Percentiles rank a stretch among this genome's conserved stretches.
Evolutionary conservation across 2,329 filamentous ascomycete species (phyloP).

Genomic region (Ophiocordyceps camponoti-floridani): DNA sequence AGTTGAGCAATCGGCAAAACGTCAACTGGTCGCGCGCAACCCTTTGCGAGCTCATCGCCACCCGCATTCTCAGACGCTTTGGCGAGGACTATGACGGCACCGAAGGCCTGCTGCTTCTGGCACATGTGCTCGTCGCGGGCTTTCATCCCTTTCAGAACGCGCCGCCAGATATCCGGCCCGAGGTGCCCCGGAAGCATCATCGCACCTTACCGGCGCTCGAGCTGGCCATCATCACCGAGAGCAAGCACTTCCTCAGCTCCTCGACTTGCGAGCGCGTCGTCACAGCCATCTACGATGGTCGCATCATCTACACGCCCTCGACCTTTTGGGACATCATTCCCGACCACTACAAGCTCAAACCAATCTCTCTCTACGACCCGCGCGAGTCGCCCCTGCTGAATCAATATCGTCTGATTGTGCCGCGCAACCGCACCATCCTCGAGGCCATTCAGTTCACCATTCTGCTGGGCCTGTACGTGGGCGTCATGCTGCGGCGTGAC

Average conservation of each 20-base stretch:
- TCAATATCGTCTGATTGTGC: constrained; percentile 72
- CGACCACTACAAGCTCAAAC: constrained; percentile 70
- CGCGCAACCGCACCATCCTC: constrained; percentile 56
- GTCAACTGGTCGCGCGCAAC: constrained; percentile 63
- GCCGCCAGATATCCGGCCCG: constrained; percentile 43
- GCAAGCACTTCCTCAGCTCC: constrained; percentile 59
- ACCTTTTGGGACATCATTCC: constrained; percentile 71
- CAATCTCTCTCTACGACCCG: constrained; percentile 67
- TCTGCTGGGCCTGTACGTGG: constrained; percentile 49
- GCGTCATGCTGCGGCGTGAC: constrained; percentile 53
- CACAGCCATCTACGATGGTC: constrained; percentile 64
- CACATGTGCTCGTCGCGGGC: constrained; percentile 65
- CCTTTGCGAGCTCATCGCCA: constrained; percentile 66
- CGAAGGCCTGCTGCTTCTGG: constrained; percentile 52
- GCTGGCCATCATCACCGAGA: constrained; percentile 67
- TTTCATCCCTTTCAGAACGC: constrained; percentile 79
- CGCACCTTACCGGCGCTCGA: constrained; percentile 61
- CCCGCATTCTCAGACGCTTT: constrained; percentile 58
- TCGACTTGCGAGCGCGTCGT: constrained; percentile 70
- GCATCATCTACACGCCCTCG: constrained; percentile 67
- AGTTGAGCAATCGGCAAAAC: constrained; percentile 61
- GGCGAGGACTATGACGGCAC: constrained; percentile 60
- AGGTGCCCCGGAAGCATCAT: constrained; percentile 33
- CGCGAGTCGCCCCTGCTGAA: constrained; percentile 59
- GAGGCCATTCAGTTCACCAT: constrained; percentile 59